phyloP scores from a whole-genome alignment of 2,329 filamentous ascomycete genomes.

The Dothistroma septosporum region DNA sequence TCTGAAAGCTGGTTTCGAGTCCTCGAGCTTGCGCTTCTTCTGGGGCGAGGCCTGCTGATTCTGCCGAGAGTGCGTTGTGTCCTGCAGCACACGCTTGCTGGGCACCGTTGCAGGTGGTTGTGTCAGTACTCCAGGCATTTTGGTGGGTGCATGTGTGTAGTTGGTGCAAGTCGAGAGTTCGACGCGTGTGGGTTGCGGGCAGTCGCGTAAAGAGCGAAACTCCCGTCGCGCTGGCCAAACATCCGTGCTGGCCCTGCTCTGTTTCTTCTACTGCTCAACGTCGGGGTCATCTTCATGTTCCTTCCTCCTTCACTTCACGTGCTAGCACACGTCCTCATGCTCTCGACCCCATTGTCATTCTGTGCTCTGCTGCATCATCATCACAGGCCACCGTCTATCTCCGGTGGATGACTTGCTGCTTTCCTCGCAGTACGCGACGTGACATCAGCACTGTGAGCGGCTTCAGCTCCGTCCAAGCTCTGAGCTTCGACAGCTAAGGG shows the following conservation, averaged over 20 bases:
- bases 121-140: slow-evolving; percentile 34
- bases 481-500: slow-evolving; percentile 6
- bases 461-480: neutral
- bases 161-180: slow-evolving; percentile 1
- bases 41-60: slow-evolving; percentile 50
- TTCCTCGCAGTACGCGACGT: neutral
- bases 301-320: neutral
- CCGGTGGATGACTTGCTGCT: neutral
- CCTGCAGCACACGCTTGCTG: slow-evolving; percentile 46
- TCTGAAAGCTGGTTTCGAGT: slow-evolving; percentile 54
- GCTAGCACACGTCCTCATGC: neutral
- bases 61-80: slow-evolving; percentile 42
- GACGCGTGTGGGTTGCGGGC: slow-evolving; percentile 4
- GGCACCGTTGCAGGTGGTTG: slow-evolving; percentile 34
- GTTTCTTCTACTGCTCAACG: neutral
- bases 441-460: neutral
- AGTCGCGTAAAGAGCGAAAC: slow-evolving; percentile 2
- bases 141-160: slow-evolving; percentile 7
- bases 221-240: neutral
- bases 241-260: neutral
- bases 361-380: neutral
- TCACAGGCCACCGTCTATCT: neutral
- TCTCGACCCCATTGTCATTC: neutral
- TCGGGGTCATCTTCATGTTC: neutral
- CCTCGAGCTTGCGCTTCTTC: slow-evolving; percentile 86